These are phyloP conservation scores for Alternaria sp. DNA, from an alignment of 2,329 filamentous ascomycete species.

Conservation along the genomic window DNA sequence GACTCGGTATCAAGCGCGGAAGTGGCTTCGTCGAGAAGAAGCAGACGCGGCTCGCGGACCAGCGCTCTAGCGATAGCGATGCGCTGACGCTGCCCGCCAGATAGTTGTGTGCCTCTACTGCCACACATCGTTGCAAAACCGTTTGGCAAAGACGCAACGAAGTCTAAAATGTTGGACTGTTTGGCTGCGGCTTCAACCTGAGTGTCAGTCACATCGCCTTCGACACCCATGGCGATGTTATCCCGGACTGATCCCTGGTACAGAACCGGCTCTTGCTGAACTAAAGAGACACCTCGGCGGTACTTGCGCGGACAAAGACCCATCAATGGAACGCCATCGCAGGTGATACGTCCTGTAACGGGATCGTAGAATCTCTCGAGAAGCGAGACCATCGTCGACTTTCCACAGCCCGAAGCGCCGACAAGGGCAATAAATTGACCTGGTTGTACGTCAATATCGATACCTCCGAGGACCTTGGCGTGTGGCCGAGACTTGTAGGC, in stretches of 20 bases:
- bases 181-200: conserved; percentile 79
- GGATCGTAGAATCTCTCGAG: conserved; percentile 96
- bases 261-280: conserved; percentile 92
- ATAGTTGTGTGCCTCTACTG: conserved; percentile 45
- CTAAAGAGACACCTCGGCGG: conserved; percentile 81
- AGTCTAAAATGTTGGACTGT: conserved; percentile 59
- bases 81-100: conserved; percentile 91
- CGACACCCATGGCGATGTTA: conserved; percentile 77
- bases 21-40: conserved; percentile 57
- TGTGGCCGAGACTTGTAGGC: conserved; percentile 82
- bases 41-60: conserved; percentile 86
- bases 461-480: conserved; percentile 81
- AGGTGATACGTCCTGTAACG: conserved; percentile 76
- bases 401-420: conserved; percentile 90
- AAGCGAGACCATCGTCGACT: conserved; percentile 89
- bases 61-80: conserved; percentile 92
- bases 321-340: conserved; percentile 82
- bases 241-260: conserved; percentile 93
- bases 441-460: conserved; percentile 71
- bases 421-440: conserved; percentile 89
- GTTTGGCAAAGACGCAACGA: conserved; percentile 57
- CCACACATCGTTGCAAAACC: conserved; percentile 57
- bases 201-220: conserved; percentile 73
- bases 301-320: conserved; percentile 81
- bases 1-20: conserved; percentile 48